Conservation (phyloP, 176 grass and related monocot species). For the Rhynchospora breviuscula region DNA sequence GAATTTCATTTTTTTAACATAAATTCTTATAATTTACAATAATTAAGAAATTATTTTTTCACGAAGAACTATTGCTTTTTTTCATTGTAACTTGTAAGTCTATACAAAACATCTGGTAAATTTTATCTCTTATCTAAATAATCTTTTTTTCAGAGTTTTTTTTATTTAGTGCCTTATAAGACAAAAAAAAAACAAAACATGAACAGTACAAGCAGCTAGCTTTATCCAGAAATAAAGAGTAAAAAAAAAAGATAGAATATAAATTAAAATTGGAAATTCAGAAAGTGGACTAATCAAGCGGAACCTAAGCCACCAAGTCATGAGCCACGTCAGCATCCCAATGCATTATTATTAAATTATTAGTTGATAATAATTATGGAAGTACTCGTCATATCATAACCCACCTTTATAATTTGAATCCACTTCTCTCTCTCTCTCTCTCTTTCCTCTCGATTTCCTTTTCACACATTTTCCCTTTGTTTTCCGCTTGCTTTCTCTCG, state of each 20-base stretch:
- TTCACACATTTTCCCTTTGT: not conserved
- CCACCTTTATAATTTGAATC: not conserved
- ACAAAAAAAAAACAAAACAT: too few relatives aligned
- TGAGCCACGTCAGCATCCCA: not conserved
- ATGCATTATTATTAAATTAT: not conserved
- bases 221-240: not conserved
- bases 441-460: constrained; percentile 2
- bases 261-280: not conserved
- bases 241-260: not conserved
- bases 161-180: too few relatives aligned
- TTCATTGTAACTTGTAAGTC: too few relatives aligned
- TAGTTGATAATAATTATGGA: not conserved
- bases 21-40: not conserved
- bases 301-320: constrained; percentile 9
- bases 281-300: not conserved
- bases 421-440: not conserved
- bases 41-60: too few relatives aligned
- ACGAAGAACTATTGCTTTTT: too few relatives aligned
- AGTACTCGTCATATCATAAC: not conserved
- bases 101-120: too few relatives aligned
- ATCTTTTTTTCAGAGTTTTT: too few relatives aligned
- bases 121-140: too few relatives aligned
- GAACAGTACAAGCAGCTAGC: not conserved
- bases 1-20: not conserved
- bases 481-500: not conserved